Conservation (phyloP, 805 yeast species). For the Candida maris region DNA sequence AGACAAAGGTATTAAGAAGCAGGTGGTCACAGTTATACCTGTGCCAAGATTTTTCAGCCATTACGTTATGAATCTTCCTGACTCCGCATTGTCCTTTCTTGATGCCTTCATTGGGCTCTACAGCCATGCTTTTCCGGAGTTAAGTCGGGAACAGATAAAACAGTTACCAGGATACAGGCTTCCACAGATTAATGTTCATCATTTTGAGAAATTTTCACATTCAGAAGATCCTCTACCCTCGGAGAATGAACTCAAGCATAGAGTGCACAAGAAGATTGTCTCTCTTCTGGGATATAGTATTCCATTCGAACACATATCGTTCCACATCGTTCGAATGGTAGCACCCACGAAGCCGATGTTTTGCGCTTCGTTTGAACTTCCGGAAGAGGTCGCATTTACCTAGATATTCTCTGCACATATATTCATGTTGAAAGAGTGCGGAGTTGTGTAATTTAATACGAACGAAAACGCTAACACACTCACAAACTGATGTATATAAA, state of each 20-base stretch:
- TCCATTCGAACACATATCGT: slow-evolving; percentile 46
- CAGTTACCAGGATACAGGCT: slow-evolving; percentile 47
- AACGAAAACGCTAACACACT: slow-evolving; percentile 4
- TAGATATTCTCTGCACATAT: not conserved
- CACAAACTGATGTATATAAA: slow-evolving; percentile 8
- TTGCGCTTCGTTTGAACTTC: slow-evolving; percentile 76
- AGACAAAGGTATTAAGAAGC: slow-evolving; percentile 25
- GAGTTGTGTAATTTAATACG: not conserved
- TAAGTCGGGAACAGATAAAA: slow-evolving; percentile 34
- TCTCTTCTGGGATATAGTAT: slow-evolving; percentile 45
- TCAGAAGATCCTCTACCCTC: slow-evolving; percentile 65
- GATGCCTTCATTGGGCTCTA: slow-evolving; percentile 77
- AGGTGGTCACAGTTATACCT: slow-evolving; percentile 18
- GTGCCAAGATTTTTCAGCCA: slow-evolving; percentile 61
- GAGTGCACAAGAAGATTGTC: slow-evolving; percentile 56
- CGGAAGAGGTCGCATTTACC: slow-evolving; percentile 59
- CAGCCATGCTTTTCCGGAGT: slow-evolving; percentile 34
- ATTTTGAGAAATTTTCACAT: slow-evolving; percentile 85
- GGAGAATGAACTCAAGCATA: slow-evolving; percentile 58
- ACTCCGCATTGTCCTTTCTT: slow-evolving; percentile 79
- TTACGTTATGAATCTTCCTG: slow-evolving; percentile 95
- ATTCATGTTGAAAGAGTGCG: not conserved
- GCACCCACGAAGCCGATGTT: slow-evolving; percentile 98
- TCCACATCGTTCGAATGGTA: slow-evolving; percentile 88
- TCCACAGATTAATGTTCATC: slow-evolving; percentile 83